Percentiles rank a stretch among this genome's conserved stretches.
Evolutionary conservation across 768 basidiomycete genomes (phyloP).

Genomic region (Sporobolomyces phaffii): DNA sequence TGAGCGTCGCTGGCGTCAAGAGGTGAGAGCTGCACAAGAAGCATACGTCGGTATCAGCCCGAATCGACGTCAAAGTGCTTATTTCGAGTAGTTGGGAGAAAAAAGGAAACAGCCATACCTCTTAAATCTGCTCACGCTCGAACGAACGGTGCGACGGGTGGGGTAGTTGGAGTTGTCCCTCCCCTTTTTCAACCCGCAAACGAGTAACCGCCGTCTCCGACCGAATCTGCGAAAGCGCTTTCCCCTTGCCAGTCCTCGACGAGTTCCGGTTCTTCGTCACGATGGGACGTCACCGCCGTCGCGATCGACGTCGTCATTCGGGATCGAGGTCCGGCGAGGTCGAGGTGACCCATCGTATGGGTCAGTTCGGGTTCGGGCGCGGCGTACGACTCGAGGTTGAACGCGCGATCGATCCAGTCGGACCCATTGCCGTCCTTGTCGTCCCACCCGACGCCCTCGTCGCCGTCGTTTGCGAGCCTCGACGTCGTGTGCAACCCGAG

Average conservation of each 20-base stretch:
- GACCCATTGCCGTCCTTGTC: conserved; percentile 14
- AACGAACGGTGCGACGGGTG: too few species aligned
- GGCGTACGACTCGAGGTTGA: conserved; percentile 14
- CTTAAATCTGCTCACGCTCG: too few species aligned
- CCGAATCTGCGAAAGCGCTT: background rate
- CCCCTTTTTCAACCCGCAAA: background rate
- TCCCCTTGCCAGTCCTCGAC: conserved; percentile 10
- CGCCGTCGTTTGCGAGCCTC: background rate
- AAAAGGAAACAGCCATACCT: too few species aligned
- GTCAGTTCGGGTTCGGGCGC: too few species aligned
- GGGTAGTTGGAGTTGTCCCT: background rate
- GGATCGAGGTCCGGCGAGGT: too few species aligned
- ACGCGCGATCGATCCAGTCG: conserved; percentile 10
- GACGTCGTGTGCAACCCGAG: background rate
- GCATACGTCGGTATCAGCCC: too few species aligned
- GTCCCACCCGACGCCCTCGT: conserved; percentile 6
- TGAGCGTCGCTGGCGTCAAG: too few species aligned
- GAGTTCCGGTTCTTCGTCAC: background rate
- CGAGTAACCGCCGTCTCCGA: background rate
- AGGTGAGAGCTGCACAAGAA: too few species aligned
- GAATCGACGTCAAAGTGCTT: too few species aligned
- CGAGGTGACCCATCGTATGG: too few species aligned
- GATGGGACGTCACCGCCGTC: background rate
- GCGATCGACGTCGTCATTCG: too few species aligned
- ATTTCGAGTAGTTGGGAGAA: too few species aligned